Evolutionary conservation across 805 yeast genomes (phyloP).

Genomic region (Yarrowia sp.): DNA sequence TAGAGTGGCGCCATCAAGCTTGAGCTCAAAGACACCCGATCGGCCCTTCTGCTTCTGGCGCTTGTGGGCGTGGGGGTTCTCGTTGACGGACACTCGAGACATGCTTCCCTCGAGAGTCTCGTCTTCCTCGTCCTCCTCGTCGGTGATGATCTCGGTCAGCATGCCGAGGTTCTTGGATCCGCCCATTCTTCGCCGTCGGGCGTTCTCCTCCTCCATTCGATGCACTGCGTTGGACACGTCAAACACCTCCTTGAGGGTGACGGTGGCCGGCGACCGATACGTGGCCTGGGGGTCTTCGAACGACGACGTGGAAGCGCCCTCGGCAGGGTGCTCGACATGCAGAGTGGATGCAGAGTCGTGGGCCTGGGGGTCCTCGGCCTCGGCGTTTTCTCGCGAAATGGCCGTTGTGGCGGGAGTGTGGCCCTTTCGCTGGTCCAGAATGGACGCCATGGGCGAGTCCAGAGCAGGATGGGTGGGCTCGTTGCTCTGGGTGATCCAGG

Average conservation of each 20-base stretch:
- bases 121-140: slow-evolving; percentile 49
- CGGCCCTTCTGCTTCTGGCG: slow-evolving; percentile 41
- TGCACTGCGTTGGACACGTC: slow-evolving; percentile 87
- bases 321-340: slow-evolving; percentile 26
- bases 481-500: slow-evolving; percentile 64
- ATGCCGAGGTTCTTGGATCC: slow-evolving; percentile 40
- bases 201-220: slow-evolving; percentile 72
- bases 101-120: slow-evolving; percentile 40
- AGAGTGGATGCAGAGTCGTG: slow-evolving; percentile 3
- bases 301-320: slow-evolving; percentile 30
- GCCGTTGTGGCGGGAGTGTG: slow-evolving; percentile 26
- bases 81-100: slow-evolving; percentile 41
- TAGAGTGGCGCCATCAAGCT: slow-evolving; percentile 68
- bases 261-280: slow-evolving; percentile 62
- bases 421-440: slow-evolving; percentile 36
- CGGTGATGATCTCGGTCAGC: slow-evolving; percentile 44
- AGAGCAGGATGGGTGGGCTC: slow-evolving; percentile 44
- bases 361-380: slow-evolving; percentile 19
- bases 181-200: slow-evolving; percentile 46
- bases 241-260: slow-evolving; percentile 83
- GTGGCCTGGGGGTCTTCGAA: slow-evolving; percentile 40
- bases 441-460: slow-evolving; percentile 44
- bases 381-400: slow-evolving; percentile 26
- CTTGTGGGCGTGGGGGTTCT: slow-evolving; percentile 39
- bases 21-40: slow-evolving; percentile 58